phyloP scores from a whole-genome alignment of 2,329 filamentous ascomycete species.

The Aspergillus ibericus region DNA sequence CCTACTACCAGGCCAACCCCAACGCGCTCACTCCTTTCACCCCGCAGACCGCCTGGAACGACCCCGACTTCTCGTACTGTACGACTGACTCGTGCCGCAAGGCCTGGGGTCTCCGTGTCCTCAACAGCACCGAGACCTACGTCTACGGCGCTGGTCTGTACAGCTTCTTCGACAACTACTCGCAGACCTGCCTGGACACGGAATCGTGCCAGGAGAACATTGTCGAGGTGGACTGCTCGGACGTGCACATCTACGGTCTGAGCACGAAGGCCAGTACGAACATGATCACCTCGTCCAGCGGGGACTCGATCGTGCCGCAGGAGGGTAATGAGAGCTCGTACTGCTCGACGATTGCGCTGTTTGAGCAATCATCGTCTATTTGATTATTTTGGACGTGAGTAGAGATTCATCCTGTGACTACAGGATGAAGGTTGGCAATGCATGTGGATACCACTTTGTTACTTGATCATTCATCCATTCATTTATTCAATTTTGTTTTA shows the following conservation, averaged over 20 bases:
- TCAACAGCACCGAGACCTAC: conserved; percentile 65
- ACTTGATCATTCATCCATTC: neutral
- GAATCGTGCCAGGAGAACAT: conserved; percentile 78
- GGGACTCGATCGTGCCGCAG: conserved; percentile 38
- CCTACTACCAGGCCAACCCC: conserved; percentile 81
- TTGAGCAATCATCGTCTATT: conserved; percentile 32
- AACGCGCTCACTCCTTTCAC: conserved; percentile 58
- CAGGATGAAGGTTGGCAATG: neutral
- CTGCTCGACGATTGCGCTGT: conserved; percentile 47
- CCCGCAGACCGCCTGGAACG: conserved; percentile 36
- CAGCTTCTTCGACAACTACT: conserved; percentile 82
- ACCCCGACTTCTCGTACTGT: conserved; percentile 69
- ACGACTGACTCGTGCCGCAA: conserved; percentile 62
- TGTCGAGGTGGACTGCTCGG: conserved; percentile 66
- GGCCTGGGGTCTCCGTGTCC: conserved; percentile 72
- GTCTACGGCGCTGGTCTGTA: conserved; percentile 75
- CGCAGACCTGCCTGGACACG: conserved; percentile 64
- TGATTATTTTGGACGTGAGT: neutral
- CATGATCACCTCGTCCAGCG: conserved; percentile 60
- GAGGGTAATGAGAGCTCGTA: conserved; percentile 44
- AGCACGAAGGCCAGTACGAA: conserved; percentile 74
- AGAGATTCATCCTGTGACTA: neutral
- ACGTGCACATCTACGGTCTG: conserved; percentile 65
- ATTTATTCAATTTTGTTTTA: too few species aligned
- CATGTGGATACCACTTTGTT: conserved; percentile 4